These are phyloP conservation scores for Vaccinium macrocarpon DNA, from an alignment of 148 eudicot species.

Conservation along the genomic window DNA sequence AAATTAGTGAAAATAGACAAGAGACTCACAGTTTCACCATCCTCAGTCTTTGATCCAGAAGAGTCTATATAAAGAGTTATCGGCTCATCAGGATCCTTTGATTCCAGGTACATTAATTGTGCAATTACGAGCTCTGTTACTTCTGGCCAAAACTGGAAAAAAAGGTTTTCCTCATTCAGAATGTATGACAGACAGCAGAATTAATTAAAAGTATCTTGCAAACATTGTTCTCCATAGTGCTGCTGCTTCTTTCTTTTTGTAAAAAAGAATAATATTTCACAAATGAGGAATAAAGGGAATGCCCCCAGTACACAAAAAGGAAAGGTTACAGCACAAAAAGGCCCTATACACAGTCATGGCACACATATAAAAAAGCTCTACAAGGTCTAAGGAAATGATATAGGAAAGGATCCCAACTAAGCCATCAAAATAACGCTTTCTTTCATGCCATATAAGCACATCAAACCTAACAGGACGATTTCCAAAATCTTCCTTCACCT, in stretches of 20 bases:
- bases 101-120: slow-evolving; percentile 80
- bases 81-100: slow-evolving; percentile 78
- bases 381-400: background rate
- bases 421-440: background rate
- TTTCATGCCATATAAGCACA: background rate
- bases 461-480: background rate
- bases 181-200: background rate
- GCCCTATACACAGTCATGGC: background rate
- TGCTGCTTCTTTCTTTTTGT: background rate
- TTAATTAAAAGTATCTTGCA: background rate
- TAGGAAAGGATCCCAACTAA: background rate
- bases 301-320: background rate
- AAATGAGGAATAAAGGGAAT: background rate
- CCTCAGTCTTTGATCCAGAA: slow-evolving; percentile 82
- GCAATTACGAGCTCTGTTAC: slow-evolving; percentile 86
- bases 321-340: background rate
- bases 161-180: background rate
- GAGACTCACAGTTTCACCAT: slow-evolving; percentile 83
- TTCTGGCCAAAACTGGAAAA: slow-evolving; percentile 75
- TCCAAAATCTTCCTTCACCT: background rate
- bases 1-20: background rate
- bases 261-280: background rate
- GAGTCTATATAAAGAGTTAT: slow-evolving; percentile 85
- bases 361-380: background rate
- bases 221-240: background rate